Conservation (phyloP, 2,329 filamentous ascomycete species). For the Monilinia aucupariae region DNA sequence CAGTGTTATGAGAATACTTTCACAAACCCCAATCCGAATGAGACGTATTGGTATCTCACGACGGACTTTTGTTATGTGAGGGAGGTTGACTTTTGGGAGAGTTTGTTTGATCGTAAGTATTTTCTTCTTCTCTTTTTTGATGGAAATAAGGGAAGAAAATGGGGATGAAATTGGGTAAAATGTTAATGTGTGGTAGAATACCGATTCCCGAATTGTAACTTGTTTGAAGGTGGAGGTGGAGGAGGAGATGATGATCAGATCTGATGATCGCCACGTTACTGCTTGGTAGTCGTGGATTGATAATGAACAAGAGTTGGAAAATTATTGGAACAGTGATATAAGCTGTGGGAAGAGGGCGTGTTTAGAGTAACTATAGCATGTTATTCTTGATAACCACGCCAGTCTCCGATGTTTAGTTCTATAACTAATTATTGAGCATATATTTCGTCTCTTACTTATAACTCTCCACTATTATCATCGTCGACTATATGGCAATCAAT, state of each 20-base stretch:
- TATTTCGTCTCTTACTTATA: no score
- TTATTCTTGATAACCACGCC: no score
- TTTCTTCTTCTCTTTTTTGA: neutral
- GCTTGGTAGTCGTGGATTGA: no score
- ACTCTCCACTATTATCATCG: no score
- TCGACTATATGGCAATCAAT: no score
- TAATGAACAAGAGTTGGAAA: no score
- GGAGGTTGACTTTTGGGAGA: slow-evolving; percentile 23
- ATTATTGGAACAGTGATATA: no score
- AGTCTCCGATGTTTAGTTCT: no score
- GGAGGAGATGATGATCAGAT: neutral
- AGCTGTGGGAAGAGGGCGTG: no score
- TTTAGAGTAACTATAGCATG: no score
- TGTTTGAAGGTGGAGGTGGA: neutral
- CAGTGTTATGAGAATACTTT: slow-evolving; percentile 1
- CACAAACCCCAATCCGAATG: slow-evolving; percentile 3
- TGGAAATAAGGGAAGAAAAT: neutral
- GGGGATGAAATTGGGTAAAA: neutral
- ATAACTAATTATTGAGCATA: no score
- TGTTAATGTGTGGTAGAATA: slow-evolving; percentile 5
- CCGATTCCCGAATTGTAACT: slow-evolving; percentile 1
- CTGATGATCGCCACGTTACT: no score
- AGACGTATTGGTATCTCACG: slow-evolving; percentile 23
- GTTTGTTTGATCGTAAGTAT: slow-evolving; percentile 23
- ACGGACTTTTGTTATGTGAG: slow-evolving; percentile 27